Percentiles rank a stretch among this genome's conserved stretches.
Conservation (phyloP, 257 asterid genomes). For the Gentiana macrophylla region DNA sequence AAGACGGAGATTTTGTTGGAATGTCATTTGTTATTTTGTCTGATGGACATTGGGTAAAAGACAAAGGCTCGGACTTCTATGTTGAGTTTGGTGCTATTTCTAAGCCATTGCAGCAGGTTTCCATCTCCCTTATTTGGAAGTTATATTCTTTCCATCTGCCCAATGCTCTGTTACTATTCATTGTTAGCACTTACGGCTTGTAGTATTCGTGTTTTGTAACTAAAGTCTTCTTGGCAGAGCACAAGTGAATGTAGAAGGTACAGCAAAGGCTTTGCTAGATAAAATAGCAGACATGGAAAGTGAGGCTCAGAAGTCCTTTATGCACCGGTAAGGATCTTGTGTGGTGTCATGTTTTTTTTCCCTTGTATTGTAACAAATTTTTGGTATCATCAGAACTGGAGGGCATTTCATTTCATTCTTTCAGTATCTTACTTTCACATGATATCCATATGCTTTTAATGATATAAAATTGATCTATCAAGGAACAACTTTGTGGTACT, state of each 20-base stretch:
- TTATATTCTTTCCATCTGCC: too few species aligned
- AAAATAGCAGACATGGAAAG: slow-evolving; percentile 81
- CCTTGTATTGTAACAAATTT: too few species aligned
- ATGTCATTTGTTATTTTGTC: slow-evolving; percentile 92
- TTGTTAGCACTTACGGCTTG: neutral
- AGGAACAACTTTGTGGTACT: too few species aligned
- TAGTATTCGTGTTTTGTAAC: slow-evolving; percentile 10
- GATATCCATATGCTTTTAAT: too few species aligned
- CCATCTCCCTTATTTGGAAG: slow-evolving; percentile 4
- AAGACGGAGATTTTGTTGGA: slow-evolving; percentile 65
- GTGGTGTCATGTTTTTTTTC: too few species aligned
- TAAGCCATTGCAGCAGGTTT: slow-evolving; percentile 38
- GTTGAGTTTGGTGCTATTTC: slow-evolving; percentile 40
- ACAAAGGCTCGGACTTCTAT: slow-evolving; percentile 79
- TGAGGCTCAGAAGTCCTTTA: slow-evolving; percentile 97
- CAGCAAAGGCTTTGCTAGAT: slow-evolving; percentile 72
- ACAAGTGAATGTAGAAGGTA: slow-evolving; percentile 66
- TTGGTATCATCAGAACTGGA: too few species aligned
- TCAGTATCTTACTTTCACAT: too few species aligned
- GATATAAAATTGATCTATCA: too few species aligned
- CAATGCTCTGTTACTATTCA: slow-evolving; percentile 2
- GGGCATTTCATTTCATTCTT: too few species aligned
- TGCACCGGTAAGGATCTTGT: slow-evolving; percentile 71
- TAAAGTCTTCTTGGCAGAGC: slow-evolving; percentile 19
- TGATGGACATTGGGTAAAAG: slow-evolving; percentile 72